These are phyloP conservation scores for Colletotrichum simmondsii DNA, from an alignment of 2,329 filamentous ascomycete genomes.

Conservation along the genomic window DNA sequence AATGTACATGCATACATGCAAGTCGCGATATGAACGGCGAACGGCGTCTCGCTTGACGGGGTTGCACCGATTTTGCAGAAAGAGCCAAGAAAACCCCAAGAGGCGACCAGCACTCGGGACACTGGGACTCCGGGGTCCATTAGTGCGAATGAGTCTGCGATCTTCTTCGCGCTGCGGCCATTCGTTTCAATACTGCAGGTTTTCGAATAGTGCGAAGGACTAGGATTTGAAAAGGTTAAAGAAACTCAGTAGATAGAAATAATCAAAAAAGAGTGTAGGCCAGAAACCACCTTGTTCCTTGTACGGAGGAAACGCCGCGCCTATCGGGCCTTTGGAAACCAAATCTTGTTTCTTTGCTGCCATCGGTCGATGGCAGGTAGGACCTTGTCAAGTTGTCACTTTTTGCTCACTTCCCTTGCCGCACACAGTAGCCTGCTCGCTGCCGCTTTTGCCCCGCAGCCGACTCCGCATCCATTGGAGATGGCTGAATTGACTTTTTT, in stretches of 20 bases:
- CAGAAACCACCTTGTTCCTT: conserved; percentile 3
- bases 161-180: not conserved
- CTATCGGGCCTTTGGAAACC: conserved; percentile 23
- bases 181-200: not conserved
- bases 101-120: conserved; percentile 1
- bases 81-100: not conserved
- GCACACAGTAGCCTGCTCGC: not conserved
- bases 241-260: not conserved
- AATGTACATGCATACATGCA: too few species aligned
- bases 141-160: not conserved
- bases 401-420: too few species aligned
- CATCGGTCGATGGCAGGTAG: not conserved
- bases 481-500: not conserved
- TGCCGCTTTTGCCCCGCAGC: not conserved
- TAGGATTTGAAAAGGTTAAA: not conserved
- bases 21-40: too few species aligned
- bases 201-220: too few species aligned
- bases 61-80: not conserved
- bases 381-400: not conserved
- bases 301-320: not conserved
- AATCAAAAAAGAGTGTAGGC: not conserved
- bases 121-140: not conserved
- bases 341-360: conserved; percentile 21
- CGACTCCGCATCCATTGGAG: not conserved
- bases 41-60: conserved; percentile 23